These are phyloP conservation scores for Lentinula sp. DNA, from an alignment of 768 basidiomycete species.

Conservation along the genomic window DNA sequence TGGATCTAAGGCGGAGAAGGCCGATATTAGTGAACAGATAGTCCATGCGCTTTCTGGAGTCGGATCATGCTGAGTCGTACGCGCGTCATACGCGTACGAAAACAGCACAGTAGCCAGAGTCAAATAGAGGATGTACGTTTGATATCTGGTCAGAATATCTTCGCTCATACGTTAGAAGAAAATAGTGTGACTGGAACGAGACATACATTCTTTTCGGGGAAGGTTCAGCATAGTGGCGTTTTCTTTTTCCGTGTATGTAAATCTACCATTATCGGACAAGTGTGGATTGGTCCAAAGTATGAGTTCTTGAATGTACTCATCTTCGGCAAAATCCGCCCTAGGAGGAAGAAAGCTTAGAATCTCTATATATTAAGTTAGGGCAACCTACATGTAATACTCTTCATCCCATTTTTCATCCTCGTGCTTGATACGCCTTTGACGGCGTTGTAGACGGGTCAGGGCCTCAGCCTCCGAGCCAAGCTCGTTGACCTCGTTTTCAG, in stretches of 20 bases:
- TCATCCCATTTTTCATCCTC: constrained; percentile 80
- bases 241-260: constrained; percentile 68
- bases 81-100: constrained; percentile 75
- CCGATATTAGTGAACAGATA: constrained; percentile 61
- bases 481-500: constrained; percentile 80
- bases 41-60: constrained; percentile 90
- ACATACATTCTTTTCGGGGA: constrained; percentile 50
- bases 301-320: constrained; percentile 69
- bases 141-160: constrained; percentile 57
- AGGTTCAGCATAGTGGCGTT: constrained; percentile 57
- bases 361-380: not conserved
- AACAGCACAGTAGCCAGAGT: constrained; percentile 69
- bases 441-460: constrained; percentile 43
- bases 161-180: not conserved
- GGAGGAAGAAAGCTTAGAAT: constrained; percentile 7
- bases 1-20: constrained; percentile 80
- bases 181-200: not conserved
- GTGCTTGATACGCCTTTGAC: constrained; percentile 44
- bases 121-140: constrained; percentile 61
- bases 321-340: constrained; percentile 80
- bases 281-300: constrained; percentile 62
- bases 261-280: constrained; percentile 22
- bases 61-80: constrained; percentile 74
- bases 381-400: constrained; percentile 74
- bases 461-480: constrained; percentile 64